Percentiles rank a stretch among this genome's conserved stretches.
phyloP scores from a whole-genome alignment of 192 early-diverging fungal species.

The Ambispora gerdemannii region DNA sequence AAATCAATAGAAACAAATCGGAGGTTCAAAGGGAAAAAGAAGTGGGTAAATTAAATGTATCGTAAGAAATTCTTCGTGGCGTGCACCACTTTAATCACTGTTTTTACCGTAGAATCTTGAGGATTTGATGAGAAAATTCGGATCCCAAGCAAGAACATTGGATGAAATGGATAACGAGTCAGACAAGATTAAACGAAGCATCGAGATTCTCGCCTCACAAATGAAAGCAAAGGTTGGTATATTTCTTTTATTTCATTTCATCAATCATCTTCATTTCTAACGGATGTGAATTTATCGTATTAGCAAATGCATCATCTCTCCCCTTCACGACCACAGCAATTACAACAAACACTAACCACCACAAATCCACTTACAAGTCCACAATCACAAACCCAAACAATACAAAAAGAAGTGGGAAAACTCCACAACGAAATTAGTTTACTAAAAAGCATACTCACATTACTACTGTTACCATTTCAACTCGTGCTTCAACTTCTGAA shows the following conservation, averaged over 20 bases:
- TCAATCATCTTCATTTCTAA: neutral
- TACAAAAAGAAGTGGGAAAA: neutral
- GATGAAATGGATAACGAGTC: constrained; percentile 15
- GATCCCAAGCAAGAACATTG: neutral
- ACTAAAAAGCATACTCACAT: neutral
- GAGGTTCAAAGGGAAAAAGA: neutral
- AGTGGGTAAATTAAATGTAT: neutral
- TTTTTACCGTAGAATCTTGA: constrained; percentile 9
- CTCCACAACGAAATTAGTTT: too few relatives aligned
- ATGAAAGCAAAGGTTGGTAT: neutral
- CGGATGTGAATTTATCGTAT: neutral
- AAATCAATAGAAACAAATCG: neutral
- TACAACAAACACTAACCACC: neutral
- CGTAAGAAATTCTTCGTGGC: neutral
- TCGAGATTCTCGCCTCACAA: neutral
- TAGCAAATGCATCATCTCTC: neutral
- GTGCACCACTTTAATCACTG: neutral
- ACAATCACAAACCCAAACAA: neutral
- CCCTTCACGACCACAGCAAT: neutral
- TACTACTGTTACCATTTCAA: constrained; percentile 5
- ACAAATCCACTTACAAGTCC: neutral
- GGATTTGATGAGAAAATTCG: constrained; percentile 1
- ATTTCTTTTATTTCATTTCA: neutral
- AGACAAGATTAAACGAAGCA: neutral
- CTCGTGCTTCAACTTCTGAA: neutral